These are phyloP conservation scores for Clonostachys solani DNA, from an alignment of 2,329 filamentous ascomycete species.

Conservation along the genomic window DNA sequence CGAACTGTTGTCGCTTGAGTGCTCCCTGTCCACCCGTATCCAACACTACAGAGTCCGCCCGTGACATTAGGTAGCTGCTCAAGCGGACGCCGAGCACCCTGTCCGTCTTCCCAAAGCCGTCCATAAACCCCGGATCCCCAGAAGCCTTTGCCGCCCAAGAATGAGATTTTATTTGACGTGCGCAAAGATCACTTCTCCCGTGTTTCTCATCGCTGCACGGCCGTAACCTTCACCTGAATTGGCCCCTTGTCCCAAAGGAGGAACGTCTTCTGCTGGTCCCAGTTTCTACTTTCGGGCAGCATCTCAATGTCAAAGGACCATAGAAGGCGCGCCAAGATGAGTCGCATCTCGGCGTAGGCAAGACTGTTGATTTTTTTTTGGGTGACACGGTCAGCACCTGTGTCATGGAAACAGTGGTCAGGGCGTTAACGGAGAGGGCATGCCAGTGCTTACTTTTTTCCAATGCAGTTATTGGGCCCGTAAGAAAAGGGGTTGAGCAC, in stretches of 20 bases:
- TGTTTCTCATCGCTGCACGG: no score
- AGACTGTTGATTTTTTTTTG: not conserved
- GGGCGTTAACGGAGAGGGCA: no score
- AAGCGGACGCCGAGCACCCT: no score
- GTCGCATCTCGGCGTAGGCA: not conserved
- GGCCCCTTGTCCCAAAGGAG: constrained; percentile 3
- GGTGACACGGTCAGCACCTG: not conserved
- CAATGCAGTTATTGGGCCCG: not conserved
- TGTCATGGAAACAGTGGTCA: not conserved
- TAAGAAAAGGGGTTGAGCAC: not conserved
- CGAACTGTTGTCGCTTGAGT: no score
- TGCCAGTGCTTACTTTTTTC: not conserved
- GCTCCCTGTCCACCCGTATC: no score
- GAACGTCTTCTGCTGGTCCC: not conserved
- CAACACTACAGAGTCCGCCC: no score
- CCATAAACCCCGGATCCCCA: no score
- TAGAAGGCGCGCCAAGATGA: not conserved
- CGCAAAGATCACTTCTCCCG: no score
- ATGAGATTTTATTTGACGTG: no score
- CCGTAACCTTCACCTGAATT: constrained; percentile 1
- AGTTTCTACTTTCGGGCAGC: not conserved
- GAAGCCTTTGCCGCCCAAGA: no score
- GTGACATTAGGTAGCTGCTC: no score
- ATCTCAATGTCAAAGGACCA: not conserved
- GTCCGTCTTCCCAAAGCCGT: no score